phyloP scores from a whole-genome alignment of 345 rosid species.

The Gossypium stocksii region DNA sequence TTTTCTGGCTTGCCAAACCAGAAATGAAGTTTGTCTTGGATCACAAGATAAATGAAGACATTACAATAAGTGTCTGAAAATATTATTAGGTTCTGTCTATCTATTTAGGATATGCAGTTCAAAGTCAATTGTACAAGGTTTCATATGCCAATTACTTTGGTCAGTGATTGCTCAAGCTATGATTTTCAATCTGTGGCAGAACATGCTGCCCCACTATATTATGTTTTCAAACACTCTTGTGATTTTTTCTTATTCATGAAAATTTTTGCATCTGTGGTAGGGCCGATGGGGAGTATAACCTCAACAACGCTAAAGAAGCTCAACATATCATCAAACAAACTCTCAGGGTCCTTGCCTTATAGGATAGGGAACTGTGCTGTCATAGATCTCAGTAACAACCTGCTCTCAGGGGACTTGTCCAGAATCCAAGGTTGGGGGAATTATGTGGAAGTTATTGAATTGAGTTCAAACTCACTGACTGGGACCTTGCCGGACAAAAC shows the following conservation, averaged over 20 bases:
- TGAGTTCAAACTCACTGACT: constrained; percentile 67
- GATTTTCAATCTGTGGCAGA: not conserved
- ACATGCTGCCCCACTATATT: not conserved
- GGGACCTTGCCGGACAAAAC: constrained; percentile 66
- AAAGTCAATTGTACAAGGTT: not conserved
- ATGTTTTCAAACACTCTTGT: not conserved
- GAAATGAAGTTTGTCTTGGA: not conserved
- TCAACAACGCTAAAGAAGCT: constrained; percentile 71
- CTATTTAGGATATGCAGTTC: not conserved
- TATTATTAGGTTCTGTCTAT: not conserved
- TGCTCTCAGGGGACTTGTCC: constrained; percentile 63
- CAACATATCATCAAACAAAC: constrained; percentile 67
- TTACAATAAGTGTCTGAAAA: not conserved
- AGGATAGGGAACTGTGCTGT: constrained; percentile 60
- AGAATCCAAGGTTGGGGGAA: constrained; percentile 79
- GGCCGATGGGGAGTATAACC: constrained; percentile 66
- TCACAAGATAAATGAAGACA: too few species aligned
- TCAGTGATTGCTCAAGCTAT: not conserved
- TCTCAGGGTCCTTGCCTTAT: constrained; percentile 63
- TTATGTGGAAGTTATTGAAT: constrained; percentile 58
- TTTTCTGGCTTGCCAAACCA: not conserved
- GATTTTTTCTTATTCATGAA: constrained; percentile 1
- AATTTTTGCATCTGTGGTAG: constrained; percentile 38
- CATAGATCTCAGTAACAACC: constrained; percentile 72
- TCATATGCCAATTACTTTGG: not conserved